A percentile compares a stretch with the other conserved stretches of the same genome.
Conservation (phyloP, 2,329 filamentous ascomycete species). For the Coniochaeta sp. region DNA sequence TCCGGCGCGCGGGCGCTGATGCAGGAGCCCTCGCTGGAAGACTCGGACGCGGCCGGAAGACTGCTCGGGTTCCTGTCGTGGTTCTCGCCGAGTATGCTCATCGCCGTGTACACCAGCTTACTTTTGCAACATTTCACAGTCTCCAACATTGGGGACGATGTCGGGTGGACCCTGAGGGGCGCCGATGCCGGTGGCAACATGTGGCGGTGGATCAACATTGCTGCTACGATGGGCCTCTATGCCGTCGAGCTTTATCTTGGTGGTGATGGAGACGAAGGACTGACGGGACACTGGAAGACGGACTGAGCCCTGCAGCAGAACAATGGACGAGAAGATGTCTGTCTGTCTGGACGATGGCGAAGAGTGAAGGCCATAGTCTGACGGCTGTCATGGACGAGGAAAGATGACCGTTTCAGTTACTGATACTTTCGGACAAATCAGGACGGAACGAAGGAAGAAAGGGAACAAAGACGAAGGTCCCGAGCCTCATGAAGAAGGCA, state of each 20-base stretch:
- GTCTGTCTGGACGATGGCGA: neutral
- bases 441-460: neutral
- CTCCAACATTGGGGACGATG: constrained; percentile 57
- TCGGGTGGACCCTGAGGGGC: constrained; percentile 77
- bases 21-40: constrained; percentile 78
- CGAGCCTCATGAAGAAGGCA: neutral
- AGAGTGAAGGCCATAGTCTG: neutral
- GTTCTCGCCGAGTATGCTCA: constrained; percentile 90
- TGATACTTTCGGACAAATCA: neutral
- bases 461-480: neutral
- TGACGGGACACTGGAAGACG: constrained; percentile 85
- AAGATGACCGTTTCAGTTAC: neutral
- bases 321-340: neutral
- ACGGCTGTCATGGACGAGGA: neutral
- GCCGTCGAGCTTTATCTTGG: constrained; percentile 84
- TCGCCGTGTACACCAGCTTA: constrained; percentile 92
- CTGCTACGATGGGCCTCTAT: constrained; percentile 82
- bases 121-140: constrained; percentile 87
- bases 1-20: constrained; percentile 76
- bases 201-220: constrained; percentile 92
- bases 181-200: constrained; percentile 77
- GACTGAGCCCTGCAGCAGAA: constrained; percentile 52
- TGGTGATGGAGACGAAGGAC: constrained; percentile 66
- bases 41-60: constrained; percentile 73
- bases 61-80: constrained; percentile 80